Percentiles rank a stretch among this genome's conserved stretches.
Evolutionary conservation across 495 filamentous ascomycete species (phyloP).

Genomic region (Neurospora intermedia): DNA sequence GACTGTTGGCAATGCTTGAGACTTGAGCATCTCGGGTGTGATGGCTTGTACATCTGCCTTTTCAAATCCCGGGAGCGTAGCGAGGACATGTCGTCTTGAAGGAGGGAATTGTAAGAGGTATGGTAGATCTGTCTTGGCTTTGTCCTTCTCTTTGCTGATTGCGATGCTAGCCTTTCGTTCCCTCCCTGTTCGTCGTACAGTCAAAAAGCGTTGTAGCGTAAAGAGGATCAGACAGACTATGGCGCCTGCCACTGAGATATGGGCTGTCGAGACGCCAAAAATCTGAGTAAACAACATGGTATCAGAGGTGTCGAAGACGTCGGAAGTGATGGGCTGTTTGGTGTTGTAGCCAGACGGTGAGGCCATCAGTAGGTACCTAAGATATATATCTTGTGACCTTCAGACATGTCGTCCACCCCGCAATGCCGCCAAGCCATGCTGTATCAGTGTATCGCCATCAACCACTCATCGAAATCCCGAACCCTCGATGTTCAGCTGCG

Average conservation of each 20-base stretch:
- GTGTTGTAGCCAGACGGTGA: not conserved
- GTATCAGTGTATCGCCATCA: not conserved
- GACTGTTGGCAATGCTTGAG: constrained; percentile 9
- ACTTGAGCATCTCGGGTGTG: constrained; percentile 3
- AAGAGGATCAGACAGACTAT: not conserved
- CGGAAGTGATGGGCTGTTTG: not conserved
- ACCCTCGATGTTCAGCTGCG: not conserved
- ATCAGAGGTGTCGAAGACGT: not conserved
- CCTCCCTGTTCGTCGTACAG: not conserved
- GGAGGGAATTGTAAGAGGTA: constrained; percentile 13
- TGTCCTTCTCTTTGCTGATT: not conserved
- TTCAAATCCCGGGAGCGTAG: constrained; percentile 4
- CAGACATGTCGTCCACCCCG: not conserved
- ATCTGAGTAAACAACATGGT: not conserved
- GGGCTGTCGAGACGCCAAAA: not conserved
- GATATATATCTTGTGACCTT: not conserved
- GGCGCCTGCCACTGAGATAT: not conserved
- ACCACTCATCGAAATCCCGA: not conserved
- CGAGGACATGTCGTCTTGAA: constrained; percentile 34
- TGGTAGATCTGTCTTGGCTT: not conserved
- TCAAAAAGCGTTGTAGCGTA: not conserved
- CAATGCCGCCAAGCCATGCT: not conserved
- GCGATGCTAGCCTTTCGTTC: not conserved
- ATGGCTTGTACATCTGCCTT: constrained; percentile 3
- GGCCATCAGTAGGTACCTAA: not conserved